Conservation (phyloP, 2,329 filamentous ascomycete genomes). For the Amauroascus niger region DNA sequence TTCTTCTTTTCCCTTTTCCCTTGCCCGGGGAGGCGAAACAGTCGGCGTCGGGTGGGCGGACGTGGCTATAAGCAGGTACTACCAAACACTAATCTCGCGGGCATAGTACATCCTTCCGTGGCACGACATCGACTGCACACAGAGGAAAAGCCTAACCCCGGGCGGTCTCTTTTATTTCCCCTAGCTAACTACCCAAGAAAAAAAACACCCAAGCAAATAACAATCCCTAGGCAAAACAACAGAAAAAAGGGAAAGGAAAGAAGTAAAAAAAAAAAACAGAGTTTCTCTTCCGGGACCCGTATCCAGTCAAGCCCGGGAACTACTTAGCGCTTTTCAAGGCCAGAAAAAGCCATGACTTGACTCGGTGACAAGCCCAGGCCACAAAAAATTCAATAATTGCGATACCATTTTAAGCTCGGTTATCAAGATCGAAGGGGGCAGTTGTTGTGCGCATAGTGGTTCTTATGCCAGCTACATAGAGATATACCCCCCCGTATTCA, state of each 20-base stretch:
- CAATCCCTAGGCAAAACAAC: background rate
- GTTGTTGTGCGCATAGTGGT: no score
- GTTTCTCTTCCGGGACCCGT: background rate
- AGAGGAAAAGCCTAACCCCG: no score
- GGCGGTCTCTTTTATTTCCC: no score
- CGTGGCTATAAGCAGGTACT: slow-evolving; percentile 7
- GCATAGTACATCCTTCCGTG: background rate
- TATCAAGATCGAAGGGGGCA: no score
- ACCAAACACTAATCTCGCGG: slow-evolving; percentile 4
- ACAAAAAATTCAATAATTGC: no score
- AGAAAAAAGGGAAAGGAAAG: background rate
- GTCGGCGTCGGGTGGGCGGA: background rate
- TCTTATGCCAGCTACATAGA: no score
- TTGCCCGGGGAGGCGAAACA: slow-evolving; percentile 1
- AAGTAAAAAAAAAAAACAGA: background rate
- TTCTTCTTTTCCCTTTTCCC: no score
- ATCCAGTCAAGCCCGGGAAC: slow-evolving; percentile 1
- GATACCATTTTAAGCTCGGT: no score
- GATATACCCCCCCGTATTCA: no score
- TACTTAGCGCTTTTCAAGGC: background rate
- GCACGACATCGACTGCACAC: background rate
- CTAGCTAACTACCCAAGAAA: background rate
- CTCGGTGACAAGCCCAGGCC: no score
- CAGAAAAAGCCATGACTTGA: background rate
- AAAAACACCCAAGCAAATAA: background rate